phyloP scores from a whole-genome alignment of 768 basidiomycete species.

The Candolleomyces eurysporus region DNA sequence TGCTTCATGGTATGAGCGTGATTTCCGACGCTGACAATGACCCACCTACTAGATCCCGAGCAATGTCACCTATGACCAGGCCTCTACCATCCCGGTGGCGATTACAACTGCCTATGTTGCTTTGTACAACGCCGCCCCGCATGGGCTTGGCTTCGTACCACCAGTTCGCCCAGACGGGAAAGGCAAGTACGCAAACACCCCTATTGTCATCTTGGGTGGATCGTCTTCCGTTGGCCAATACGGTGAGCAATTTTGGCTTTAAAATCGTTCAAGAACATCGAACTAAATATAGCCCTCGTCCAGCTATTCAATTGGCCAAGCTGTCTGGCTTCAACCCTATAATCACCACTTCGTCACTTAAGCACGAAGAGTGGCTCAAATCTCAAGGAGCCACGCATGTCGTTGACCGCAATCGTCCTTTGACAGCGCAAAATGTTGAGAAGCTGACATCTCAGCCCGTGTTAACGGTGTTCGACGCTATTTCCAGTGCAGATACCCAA shows the following conservation, averaged over 20 bases:
- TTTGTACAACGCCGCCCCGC: constrained; percentile 25
- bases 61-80: constrained; percentile 37
- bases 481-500: constrained; percentile 8
- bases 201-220: constrained; percentile 30
- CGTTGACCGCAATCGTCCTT: constrained; percentile 25
- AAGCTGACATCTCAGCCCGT: constrained; percentile 16
- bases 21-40: too few species aligned
- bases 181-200: constrained; percentile 28
- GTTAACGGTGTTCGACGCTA: constrained; percentile 24
- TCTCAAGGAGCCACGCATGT: constrained; percentile 41
- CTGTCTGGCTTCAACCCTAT: constrained; percentile 39
- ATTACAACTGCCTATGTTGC: constrained; percentile 36
- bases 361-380: constrained; percentile 28
- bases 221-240: constrained; percentile 26
- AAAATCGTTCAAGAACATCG: too few species aligned
- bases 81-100: constrained; percentile 38
- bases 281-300: too few species aligned
- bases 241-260: constrained; percentile 11
- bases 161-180: constrained; percentile 21
- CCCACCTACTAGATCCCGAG: constrained; percentile 28
- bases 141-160: constrained; percentile 22
- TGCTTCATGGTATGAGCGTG: too few species aligned
- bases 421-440: constrained; percentile 5
- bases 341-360: constrained; percentile 35
- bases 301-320: constrained; percentile 37